Conservation (phyloP, 495 filamentous ascomycete genomes). For the Penicillium mononematosum region DNA sequence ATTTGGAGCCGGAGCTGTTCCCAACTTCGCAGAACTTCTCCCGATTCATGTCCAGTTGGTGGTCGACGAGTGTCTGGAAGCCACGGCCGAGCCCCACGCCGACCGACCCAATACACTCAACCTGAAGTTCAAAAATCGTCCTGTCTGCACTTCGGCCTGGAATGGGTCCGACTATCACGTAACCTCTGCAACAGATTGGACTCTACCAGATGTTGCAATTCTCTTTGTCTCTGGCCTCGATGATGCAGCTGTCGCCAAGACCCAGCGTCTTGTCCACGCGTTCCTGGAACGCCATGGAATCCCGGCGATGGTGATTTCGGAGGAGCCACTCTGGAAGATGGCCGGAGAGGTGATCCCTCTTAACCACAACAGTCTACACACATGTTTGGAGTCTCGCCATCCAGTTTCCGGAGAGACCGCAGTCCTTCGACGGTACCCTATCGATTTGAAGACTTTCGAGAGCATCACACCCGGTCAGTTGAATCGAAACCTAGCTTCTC, state of each 20-base stretch:
- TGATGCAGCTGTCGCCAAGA: slow-evolving; percentile 44
- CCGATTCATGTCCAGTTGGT: slow-evolving; percentile 74
- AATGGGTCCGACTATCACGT: slow-evolving; percentile 49
- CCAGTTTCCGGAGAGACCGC: slow-evolving; percentile 47
- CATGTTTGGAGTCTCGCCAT: slow-evolving; percentile 65
- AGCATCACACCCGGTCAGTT: slow-evolving; percentile 71
- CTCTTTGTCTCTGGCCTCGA: slow-evolving; percentile 63
- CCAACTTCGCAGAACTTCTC: slow-evolving; percentile 66
- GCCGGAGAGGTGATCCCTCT: slow-evolving; percentile 44
- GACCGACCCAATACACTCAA: slow-evolving; percentile 48
- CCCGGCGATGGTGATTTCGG: slow-evolving; percentile 66
- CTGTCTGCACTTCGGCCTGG: slow-evolving; percentile 45
- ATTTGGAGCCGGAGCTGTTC: slow-evolving; percentile 57
- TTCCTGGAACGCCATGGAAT: slow-evolving; percentile 67
- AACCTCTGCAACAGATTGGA: slow-evolving; percentile 54
- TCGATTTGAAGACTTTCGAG: slow-evolving; percentile 70
- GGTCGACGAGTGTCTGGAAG: slow-evolving; percentile 67
- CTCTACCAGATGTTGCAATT: slow-evolving; percentile 68
- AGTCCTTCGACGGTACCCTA: slow-evolving; percentile 60
- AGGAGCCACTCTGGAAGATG: slow-evolving; percentile 54
- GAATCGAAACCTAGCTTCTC: slow-evolving; percentile 69
- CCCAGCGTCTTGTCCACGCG: slow-evolving; percentile 52
- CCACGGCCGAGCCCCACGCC: slow-evolving; percentile 43
- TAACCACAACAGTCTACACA: slow-evolving; percentile 59
- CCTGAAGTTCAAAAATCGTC: slow-evolving; percentile 59